phyloP scores from a whole-genome alignment of 2,329 filamentous ascomycete species.

The Trichoderma cornu-damae region DNA sequence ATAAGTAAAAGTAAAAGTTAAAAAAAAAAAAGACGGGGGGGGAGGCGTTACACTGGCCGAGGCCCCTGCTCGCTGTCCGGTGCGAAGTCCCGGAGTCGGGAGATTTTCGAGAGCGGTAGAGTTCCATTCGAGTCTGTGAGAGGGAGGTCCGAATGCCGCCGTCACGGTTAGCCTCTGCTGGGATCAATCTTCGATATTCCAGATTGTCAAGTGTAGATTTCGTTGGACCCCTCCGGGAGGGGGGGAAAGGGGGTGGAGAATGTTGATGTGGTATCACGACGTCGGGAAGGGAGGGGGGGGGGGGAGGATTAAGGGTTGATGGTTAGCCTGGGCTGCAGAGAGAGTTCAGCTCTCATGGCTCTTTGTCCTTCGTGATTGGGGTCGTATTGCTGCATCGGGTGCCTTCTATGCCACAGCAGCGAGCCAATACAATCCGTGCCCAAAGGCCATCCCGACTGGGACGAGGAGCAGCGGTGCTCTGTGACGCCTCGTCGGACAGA shows the following conservation, averaged over 20 bases:
- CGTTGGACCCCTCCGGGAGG: neutral
- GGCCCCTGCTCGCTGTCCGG: neutral
- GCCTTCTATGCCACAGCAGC: no score
- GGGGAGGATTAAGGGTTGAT: no score
- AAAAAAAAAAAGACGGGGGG: no score
- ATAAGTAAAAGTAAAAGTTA: no score
- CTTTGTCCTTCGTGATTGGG: neutral
- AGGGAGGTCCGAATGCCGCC: neutral
- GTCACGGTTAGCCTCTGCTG: neutral
- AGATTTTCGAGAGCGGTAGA: neutral
- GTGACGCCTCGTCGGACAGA: neutral
- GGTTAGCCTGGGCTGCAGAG: slow-evolving; percentile 1
- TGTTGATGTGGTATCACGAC: neutral
- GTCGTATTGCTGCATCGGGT: neutral
- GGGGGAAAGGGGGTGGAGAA: neutral
- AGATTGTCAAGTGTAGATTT: neutral
- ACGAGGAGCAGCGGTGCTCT: neutral
- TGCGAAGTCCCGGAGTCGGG: neutral
- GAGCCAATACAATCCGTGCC: neutral
- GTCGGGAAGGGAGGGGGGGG: no score
- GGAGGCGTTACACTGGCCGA: neutral
- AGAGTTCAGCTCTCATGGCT: neutral
- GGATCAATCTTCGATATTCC: neutral
- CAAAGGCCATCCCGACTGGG: neutral
- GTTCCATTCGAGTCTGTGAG: neutral